These are phyloP conservation scores for Diaporthe sp. DNA, from an alignment of 2,329 filamentous ascomycete genomes.

Conservation along the genomic window DNA sequence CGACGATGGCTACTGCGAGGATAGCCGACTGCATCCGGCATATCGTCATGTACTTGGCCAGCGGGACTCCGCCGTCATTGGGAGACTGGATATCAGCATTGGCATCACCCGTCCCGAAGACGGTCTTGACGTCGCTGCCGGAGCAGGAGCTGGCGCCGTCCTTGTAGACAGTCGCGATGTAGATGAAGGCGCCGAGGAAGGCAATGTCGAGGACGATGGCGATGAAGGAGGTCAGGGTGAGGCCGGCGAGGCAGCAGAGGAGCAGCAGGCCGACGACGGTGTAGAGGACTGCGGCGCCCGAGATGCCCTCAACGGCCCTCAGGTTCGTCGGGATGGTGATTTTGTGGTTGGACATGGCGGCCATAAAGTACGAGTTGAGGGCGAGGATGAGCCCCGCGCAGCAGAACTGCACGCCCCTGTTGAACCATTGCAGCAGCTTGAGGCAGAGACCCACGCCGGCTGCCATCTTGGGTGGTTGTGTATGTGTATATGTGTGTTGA, in stretches of 20 bases:
- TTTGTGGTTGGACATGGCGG: conserved; percentile 76
- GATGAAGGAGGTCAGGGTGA: conserved; percentile 78
- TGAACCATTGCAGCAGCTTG: conserved; percentile 76
- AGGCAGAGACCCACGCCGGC: conserved; percentile 72
- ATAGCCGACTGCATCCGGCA: conserved; percentile 84
- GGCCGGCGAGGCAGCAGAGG: conserved; percentile 84
- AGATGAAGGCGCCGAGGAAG: conserved; percentile 84
- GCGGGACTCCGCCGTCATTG: conserved; percentile 62
- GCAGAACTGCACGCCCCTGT: conserved; percentile 81
- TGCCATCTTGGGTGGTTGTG: conserved; percentile 63
- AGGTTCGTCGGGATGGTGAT: conserved; percentile 74
- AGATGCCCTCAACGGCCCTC: conserved; percentile 83
- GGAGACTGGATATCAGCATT: conserved; percentile 61
- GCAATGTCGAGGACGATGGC: conserved; percentile 82
- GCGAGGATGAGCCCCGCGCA: conserved; percentile 81
- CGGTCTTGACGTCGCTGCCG: conserved; percentile 71
- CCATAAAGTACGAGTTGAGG: conserved; percentile 88
- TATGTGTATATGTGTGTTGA: neutral
- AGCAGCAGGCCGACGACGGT: conserved; percentile 79
- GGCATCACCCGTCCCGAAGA: conserved; percentile 76
- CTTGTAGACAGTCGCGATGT: conserved; percentile 82
- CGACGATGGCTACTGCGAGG: conserved; percentile 84
- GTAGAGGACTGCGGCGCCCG: conserved; percentile 82
- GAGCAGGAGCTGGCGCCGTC: conserved; percentile 76
- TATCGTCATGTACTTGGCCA: conserved; percentile 65